Evolutionary conservation across 2,329 filamentous ascomycete genomes (phyloP).

Genomic region (Microdochium nivale): DNA sequence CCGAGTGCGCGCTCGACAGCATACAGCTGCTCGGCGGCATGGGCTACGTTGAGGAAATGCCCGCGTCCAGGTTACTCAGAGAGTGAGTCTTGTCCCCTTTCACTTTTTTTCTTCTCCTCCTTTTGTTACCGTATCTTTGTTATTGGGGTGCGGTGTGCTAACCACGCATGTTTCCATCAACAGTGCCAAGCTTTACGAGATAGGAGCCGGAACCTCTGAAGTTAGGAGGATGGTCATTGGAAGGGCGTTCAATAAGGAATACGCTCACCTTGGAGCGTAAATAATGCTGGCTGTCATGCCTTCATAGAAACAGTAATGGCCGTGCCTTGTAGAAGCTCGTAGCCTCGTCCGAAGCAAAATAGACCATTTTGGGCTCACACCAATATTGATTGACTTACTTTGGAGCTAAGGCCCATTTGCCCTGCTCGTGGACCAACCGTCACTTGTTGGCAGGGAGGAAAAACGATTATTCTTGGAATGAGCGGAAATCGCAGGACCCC

Average conservation of each 20-base stretch:
- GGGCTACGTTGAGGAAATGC: conserved; percentile 94
- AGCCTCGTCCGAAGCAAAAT: no score
- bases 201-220: conserved; percentile 93
- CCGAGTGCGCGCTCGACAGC: conserved; percentile 76
- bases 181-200: conserved; percentile 79
- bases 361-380: no score
- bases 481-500: no score
- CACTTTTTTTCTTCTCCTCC: no score
- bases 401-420: no score
- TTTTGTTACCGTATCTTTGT: background rate
- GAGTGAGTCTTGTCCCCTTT: conserved; percentile 36
- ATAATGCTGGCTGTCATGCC: background rate
- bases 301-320: no score
- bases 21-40: conserved; percentile 92
- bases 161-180: conserved; percentile 9
- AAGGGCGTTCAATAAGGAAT: conserved; percentile 83
- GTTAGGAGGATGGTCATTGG: conserved; percentile 92
- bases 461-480: no score
- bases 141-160: background rate
- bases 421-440: no score
- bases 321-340: no score
- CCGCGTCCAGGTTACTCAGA: conserved; percentile 74
- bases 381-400: no score
- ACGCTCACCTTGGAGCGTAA: conserved; percentile 29
- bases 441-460: no score